These are phyloP conservation scores for Magnusiomyces paraingens DNA, from an alignment of 1,139 yeast species.

Conservation along the genomic window DNA sequence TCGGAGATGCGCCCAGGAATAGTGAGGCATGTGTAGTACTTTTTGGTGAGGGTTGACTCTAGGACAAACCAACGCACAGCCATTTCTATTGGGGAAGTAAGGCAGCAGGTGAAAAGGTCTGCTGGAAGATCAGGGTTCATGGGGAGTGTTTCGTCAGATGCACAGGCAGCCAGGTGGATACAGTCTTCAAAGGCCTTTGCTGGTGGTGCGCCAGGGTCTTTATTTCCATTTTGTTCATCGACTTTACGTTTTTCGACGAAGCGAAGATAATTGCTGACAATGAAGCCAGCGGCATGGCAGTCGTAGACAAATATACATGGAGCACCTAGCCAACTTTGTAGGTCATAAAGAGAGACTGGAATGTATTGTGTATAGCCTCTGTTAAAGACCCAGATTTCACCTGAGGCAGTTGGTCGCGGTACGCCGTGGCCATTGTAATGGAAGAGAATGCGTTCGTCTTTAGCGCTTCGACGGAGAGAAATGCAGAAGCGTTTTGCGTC, in stretches of 20 bases:
- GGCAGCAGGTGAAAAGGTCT: constrained; percentile 88
- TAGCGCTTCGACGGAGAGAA: constrained; percentile 80
- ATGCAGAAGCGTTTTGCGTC: constrained; percentile 91
- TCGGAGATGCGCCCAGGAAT: constrained; percentile 91
- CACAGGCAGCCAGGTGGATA: constrained; percentile 90
- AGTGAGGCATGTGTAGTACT: constrained; percentile 37
- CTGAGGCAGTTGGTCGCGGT: constrained; percentile 93
- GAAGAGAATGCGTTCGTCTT: constrained; percentile 76
- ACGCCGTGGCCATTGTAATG: constrained; percentile 99
- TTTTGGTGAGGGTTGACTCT: constrained; percentile 54
- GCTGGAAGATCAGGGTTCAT: constrained; percentile 96
- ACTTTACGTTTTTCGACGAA: constrained; percentile 87
- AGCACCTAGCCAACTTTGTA: constrained; percentile 97
- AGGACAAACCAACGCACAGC: constrained; percentile 88
- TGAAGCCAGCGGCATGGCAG: constrained; percentile 92
- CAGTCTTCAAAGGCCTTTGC: constrained; percentile 76
- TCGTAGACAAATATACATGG: constrained; percentile 95
- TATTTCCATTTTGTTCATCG: constrained; percentile 51
- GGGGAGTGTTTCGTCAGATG: constrained; percentile 77
- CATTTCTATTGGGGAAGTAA: constrained; percentile 92
- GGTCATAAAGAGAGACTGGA: constrained; percentile 86
- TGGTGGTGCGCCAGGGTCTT: constrained; percentile 36
- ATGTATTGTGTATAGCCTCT: constrained; percentile 95
- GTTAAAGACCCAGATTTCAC: constrained; percentile 99
- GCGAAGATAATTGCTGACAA: constrained; percentile 80